Percentiles rank a stretch among this genome's conserved stretches.
Conservation (phyloP, 768 basidiomycete genomes). For the Lactarius deliciosus region DNA sequence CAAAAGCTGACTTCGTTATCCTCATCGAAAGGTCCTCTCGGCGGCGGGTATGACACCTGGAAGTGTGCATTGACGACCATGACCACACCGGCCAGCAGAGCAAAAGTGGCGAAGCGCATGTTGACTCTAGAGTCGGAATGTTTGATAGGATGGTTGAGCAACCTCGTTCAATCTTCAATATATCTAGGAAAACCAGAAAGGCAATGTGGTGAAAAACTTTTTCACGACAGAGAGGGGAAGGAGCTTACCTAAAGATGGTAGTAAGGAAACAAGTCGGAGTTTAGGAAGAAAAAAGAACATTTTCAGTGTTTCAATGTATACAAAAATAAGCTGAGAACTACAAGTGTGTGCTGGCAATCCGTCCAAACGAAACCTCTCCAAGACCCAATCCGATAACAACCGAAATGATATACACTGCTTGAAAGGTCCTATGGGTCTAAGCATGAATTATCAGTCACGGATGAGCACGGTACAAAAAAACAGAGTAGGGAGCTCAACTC, state of each 20-base stretch:
- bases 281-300: neutral
- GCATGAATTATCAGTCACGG: slow-evolving; percentile 23
- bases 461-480: slow-evolving; percentile 12
- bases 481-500: slow-evolving; percentile 43
- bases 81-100: slow-evolving; percentile 41
- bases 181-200: neutral
- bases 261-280: neutral
- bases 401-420: slow-evolving; percentile 72
- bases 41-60: slow-evolving; percentile 71
- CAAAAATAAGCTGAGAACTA: slow-evolving; percentile 8
- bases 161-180: neutral
- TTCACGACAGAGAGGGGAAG: slow-evolving; percentile 2
- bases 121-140: slow-evolving; percentile 5
- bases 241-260: neutral
- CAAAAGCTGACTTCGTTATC: slow-evolving; percentile 62
- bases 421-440: slow-evolving; percentile 65
- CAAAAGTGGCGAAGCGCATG: slow-evolving; percentile 41
- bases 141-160: neutral
- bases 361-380: slow-evolving; percentile 73
- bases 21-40: slow-evolving; percentile 68
- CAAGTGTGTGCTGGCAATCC: slow-evolving; percentile 39
- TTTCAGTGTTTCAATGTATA: neutral
- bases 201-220: slow-evolving; percentile 24
- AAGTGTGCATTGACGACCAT: slow-evolving; percentile 68
- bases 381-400: slow-evolving; percentile 68